Conservation (phyloP, 768 basidiomycete genomes). For the Boletus barrowsii region DNA sequence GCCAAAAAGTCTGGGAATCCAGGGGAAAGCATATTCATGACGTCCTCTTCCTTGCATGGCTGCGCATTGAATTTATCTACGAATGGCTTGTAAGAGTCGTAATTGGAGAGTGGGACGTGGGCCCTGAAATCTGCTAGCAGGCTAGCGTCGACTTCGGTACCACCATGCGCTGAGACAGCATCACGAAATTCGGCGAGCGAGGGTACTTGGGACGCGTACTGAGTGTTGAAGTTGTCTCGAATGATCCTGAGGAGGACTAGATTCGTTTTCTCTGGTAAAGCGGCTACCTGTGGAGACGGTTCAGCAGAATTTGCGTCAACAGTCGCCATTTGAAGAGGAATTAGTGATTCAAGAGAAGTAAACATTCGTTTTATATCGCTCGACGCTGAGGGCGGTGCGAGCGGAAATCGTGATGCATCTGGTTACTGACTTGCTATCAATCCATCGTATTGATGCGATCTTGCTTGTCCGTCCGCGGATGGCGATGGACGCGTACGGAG, state of each 20-base stretch:
- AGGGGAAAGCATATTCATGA: slow-evolving; percentile 15
- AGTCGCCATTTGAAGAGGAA: background rate
- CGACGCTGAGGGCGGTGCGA: too few species aligned
- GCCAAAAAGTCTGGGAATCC: slow-evolving; percentile 13
- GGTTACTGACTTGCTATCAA: too few species aligned
- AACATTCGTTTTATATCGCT: background rate
- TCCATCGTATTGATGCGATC: too few species aligned
- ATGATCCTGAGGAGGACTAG: slow-evolving; percentile 1
- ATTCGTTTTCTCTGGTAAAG: background rate
- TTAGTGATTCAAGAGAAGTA: background rate
- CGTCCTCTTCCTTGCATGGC: slow-evolving; percentile 18
- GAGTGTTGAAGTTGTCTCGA: slow-evolving; percentile 8
- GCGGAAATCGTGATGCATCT: too few species aligned
- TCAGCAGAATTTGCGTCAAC: background rate
- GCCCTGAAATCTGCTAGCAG: slow-evolving; percentile 8
- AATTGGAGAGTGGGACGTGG: slow-evolving; percentile 6
- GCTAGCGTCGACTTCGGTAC: background rate
- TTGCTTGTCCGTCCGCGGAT: too few species aligned
- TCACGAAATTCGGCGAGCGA: slow-evolving; percentile 9
- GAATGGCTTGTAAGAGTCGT: slow-evolving; percentile 16
- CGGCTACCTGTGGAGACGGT: background rate
- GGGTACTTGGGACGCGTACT: slow-evolving; percentile 4
- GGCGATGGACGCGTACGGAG: too few species aligned
- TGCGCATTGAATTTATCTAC: slow-evolving; percentile 7
- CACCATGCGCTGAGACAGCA: slow-evolving; percentile 1